Conservation (phyloP, 2,329 filamentous ascomycete genomes). For the Aspergillus piperis region DNA sequence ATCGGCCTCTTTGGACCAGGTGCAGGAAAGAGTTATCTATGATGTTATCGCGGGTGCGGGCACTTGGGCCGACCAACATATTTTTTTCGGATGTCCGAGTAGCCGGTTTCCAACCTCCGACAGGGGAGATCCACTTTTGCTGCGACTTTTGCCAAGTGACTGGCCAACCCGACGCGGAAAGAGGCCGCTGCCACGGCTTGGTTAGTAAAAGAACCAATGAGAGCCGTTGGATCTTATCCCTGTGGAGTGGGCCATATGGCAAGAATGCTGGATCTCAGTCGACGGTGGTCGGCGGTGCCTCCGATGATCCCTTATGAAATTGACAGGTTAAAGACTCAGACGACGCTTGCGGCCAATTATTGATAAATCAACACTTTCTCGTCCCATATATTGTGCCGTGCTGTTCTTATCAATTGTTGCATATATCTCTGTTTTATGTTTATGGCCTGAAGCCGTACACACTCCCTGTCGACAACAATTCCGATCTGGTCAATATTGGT, state of each 20-base stretch:
- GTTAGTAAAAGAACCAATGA: neutral
- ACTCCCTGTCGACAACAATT: neutral
- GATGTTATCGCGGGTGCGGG: neutral
- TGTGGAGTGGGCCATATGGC: neutral
- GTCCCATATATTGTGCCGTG: neutral
- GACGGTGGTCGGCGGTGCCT: constrained; percentile 12
- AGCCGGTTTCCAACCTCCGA: constrained; percentile 1
- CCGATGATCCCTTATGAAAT: constrained; percentile 12
- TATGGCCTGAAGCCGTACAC: neutral
- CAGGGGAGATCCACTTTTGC: constrained; percentile 7
- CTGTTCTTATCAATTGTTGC: neutral
- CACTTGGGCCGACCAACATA: neutral
- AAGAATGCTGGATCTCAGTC: neutral
- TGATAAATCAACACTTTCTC: neutral
- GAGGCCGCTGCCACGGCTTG: neutral
- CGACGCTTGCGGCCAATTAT: neutral
- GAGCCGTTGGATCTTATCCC: neutral
- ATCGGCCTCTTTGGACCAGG: neutral
- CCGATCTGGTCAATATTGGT: neutral
- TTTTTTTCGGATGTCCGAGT: constrained; percentile 9
- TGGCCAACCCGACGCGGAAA: neutral
- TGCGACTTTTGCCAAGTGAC: neutral
- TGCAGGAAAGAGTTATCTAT: neutral
- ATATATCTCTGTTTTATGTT: neutral
- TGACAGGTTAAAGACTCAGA: constrained; percentile 5